Percentiles rank a stretch among this genome's conserved stretches.
These are phyloP conservation scores for Pulicaria dysenterica DNA, from an alignment of 129 eudicot species.

Conservation along the genomic window DNA sequence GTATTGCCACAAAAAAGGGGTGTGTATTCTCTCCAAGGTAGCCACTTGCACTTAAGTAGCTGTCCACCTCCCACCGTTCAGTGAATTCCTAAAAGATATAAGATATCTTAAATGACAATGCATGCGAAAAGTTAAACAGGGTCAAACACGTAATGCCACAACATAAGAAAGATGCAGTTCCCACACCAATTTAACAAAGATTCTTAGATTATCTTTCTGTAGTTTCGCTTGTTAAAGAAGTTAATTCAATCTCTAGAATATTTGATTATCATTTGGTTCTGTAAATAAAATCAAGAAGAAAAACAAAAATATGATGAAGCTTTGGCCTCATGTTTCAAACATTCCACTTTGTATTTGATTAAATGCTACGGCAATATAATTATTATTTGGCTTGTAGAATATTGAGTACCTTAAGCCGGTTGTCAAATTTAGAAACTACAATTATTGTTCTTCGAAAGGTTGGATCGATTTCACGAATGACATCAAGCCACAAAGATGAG, in stretches of 20 bases:
- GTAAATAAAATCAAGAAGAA: too few relatives aligned
- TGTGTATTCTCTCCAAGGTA: conserved; percentile 79
- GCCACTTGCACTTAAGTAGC: conserved; percentile 87
- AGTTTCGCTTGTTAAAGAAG: too few relatives aligned
- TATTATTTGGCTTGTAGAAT: conserved; percentile 4
- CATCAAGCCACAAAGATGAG: conserved; percentile 89
- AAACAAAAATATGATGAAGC: background rate
- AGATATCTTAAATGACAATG: background rate
- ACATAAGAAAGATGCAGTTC: too few relatives aligned
- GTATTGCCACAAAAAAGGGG: conserved; percentile 85
- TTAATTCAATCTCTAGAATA: too few relatives aligned
- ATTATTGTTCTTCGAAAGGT: conserved; percentile 66
- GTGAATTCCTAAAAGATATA: conserved; percentile 59
- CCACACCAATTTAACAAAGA: too few relatives aligned
- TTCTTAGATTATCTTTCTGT: too few relatives aligned
- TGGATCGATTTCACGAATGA: conserved; percentile 81
- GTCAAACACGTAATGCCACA: too few relatives aligned
- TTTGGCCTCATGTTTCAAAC: conserved; percentile 13
- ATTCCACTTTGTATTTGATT: background rate
- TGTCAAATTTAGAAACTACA: conserved; percentile 88
- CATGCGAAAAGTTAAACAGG: too few relatives aligned
- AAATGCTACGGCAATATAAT: background rate
- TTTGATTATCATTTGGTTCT: too few relatives aligned
- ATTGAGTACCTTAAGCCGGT: conserved; percentile 77
- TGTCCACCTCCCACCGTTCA: conserved; percentile 90